These are phyloP conservation scores for Juglanconis sp. DNA, from an alignment of 2,329 filamentous ascomycete species.

Conservation along the genomic window DNA sequence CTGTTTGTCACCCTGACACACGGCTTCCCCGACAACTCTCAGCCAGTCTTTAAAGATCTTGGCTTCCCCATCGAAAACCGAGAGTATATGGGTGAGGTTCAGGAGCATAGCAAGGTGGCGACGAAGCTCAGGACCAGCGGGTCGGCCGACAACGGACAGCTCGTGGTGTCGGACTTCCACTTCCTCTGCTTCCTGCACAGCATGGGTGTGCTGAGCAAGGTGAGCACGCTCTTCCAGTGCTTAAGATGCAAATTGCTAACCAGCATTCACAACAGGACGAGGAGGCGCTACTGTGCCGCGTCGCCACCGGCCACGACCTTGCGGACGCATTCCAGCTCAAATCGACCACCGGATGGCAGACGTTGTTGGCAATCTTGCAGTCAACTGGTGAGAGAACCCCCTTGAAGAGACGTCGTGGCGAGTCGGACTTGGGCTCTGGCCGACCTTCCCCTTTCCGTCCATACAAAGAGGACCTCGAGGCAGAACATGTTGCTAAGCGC, in stretches of 20 bases:
- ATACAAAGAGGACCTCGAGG: constrained; percentile 31
- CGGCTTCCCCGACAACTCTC: constrained; percentile 81
- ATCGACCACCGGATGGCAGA: constrained; percentile 89
- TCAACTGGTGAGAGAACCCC: constrained; percentile 95
- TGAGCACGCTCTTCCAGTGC: constrained; percentile 39
- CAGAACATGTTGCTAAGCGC: constrained; percentile 60
- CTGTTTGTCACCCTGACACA: constrained; percentile 93
- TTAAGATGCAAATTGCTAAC: background rate
- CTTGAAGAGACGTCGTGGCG: constrained; percentile 58
- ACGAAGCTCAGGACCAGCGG: constrained; percentile 63
- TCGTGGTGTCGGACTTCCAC: constrained; percentile 87
- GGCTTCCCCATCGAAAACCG: constrained; percentile 91
- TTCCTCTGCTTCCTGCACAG: constrained; percentile 82
- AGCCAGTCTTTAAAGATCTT: constrained; percentile 69
- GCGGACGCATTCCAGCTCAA: constrained; percentile 79
- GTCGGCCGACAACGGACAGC: constrained; percentile 58
- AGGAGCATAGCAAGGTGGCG: constrained; percentile 69
- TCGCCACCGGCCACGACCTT: constrained; percentile 77
- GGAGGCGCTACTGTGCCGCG: constrained; percentile 77
- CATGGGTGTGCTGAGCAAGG: constrained; percentile 81
- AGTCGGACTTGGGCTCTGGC: constrained; percentile 20
- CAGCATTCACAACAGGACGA: constrained; percentile 66
- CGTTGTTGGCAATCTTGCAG: constrained; percentile 86
- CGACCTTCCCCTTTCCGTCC: constrained; percentile 23
- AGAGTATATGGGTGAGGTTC: constrained; percentile 78